Evolutionary conservation across 2,329 filamentous ascomycete species (phyloP).

Genomic region (Mollisia scopiformis): DNA sequence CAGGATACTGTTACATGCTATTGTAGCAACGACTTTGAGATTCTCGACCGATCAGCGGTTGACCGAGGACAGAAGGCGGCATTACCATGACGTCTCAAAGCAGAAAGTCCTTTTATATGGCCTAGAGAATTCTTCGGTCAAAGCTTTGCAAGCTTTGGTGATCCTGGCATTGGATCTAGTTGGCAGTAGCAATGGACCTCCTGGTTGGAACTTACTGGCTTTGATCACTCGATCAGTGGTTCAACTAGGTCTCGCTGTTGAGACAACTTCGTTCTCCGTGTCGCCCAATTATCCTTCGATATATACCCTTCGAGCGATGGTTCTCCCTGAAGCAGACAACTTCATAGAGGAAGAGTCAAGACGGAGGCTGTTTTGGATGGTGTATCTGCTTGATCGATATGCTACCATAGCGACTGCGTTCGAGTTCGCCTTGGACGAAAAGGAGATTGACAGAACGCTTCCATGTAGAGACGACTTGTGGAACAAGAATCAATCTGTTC

Average conservation of each 20-base stretch:
- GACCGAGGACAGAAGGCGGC: constrained; percentile 70
- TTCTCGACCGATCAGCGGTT: constrained; percentile 80
- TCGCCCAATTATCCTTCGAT: constrained; percentile 83
- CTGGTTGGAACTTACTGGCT: constrained; percentile 90
- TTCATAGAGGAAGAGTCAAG: constrained; percentile 91
- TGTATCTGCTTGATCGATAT: constrained; percentile 87
- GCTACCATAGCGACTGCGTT: constrained; percentile 91
- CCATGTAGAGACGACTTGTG: constrained; percentile 89
- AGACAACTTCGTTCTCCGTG: constrained; percentile 77
- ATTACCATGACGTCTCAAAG: constrained; percentile 81
- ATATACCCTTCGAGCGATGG: constrained; percentile 84
- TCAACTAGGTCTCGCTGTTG: constrained; percentile 82
- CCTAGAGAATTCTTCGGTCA: constrained; percentile 87
- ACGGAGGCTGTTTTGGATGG: constrained; percentile 89
- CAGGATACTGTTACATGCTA: constrained; percentile 81
- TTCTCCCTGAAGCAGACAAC: constrained; percentile 79
- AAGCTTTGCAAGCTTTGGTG: constrained; percentile 83
- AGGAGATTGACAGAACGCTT: constrained; percentile 83
- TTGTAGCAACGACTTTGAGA: constrained; percentile 84
- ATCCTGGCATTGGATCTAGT: constrained; percentile 85
- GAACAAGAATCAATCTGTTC: constrained; percentile 79
- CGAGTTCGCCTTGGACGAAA: constrained; percentile 86
- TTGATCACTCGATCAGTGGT: constrained; percentile 88
- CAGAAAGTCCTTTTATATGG: constrained; percentile 86
- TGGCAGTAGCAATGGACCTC: constrained; percentile 85